Percentiles rank a stretch among this genome's conserved stretches.
These are phyloP conservation scores for Colletotrichum sp. DNA, from an alignment of 2,329 filamentous ascomycete genomes.

Conservation along the genomic window DNA sequence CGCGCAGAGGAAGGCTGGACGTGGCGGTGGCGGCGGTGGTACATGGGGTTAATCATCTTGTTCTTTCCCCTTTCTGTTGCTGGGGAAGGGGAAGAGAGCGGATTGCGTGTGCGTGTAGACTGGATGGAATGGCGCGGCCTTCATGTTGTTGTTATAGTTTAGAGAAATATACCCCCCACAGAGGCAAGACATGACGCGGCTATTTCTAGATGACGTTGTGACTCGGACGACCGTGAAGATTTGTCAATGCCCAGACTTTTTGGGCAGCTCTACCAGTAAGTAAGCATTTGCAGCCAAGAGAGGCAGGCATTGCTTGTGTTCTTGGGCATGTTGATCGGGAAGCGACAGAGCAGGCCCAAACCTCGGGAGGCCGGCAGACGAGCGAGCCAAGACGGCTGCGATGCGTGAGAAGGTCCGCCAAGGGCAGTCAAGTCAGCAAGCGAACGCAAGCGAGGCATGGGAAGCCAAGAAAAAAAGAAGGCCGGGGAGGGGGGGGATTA, in stretches of 20 bases:
- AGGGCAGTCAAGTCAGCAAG: neutral
- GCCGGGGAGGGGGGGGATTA: neutral
- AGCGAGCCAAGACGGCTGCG: neutral
- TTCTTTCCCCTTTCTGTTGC: neutral
- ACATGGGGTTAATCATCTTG: constrained; percentile 76
- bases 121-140: neutral
- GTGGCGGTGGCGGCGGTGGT: constrained; percentile 83
- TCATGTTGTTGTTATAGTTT: neutral
- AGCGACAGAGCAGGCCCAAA: neutral
- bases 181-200: neutral
- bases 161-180: neutral
- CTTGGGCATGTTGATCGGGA: neutral
- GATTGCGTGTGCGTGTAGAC: too few relatives aligned
- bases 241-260: neutral
- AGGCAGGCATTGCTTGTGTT: neutral
- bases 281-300: neutral
- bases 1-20: constrained; percentile 83
- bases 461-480: neutral
- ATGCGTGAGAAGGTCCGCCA: neutral
- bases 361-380: neutral
- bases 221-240: neutral
- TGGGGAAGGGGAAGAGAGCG: neutral
- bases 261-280: neutral
- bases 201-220: neutral
- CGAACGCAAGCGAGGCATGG: neutral